Evolutionary conservation across 768 basidiomycete species (phyloP).

Genomic region (Agrocybe chaxingu): DNA sequence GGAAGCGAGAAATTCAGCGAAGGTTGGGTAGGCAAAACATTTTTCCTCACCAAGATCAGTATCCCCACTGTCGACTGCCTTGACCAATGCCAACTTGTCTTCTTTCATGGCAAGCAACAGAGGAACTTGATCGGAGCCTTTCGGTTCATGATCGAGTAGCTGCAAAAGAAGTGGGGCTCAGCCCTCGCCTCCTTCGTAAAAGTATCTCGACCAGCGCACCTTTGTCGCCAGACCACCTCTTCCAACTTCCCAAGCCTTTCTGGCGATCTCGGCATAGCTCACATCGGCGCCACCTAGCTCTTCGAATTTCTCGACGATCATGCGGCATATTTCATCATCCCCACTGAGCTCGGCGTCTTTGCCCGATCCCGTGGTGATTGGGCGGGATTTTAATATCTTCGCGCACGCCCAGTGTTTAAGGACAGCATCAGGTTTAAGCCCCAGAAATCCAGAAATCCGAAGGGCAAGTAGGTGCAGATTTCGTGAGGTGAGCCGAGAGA

Average conservation of each 20-base stretch:
- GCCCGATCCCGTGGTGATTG: slow-evolving; percentile 49
- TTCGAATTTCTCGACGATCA: slow-evolving; percentile 90
- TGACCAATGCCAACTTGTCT: slow-evolving; percentile 80
- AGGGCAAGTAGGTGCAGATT: slow-evolving; percentile 91
- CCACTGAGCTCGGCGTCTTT: slow-evolving; percentile 55
- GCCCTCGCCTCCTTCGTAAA: neutral
- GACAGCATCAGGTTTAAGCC: slow-evolving; percentile 81
- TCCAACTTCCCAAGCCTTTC: slow-evolving; percentile 89
- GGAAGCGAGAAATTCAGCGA: slow-evolving; percentile 2
- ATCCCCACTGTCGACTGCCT: slow-evolving; percentile 93
- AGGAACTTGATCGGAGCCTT: slow-evolving; percentile 90
- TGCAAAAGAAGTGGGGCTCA: slow-evolving; percentile 21
- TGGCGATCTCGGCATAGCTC: slow-evolving; percentile 93
- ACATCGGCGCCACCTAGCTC: slow-evolving; percentile 75
- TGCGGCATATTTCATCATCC: slow-evolving; percentile 75
- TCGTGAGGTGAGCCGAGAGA: slow-evolving; percentile 79
- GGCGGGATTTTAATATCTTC: slow-evolving; percentile 76
- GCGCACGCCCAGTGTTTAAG: slow-evolving; percentile 95
- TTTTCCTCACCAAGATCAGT: slow-evolving; percentile 77
- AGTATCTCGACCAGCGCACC: slow-evolving; percentile 35
- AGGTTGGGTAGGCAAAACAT: neutral
- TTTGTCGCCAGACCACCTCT: slow-evolving; percentile 78
- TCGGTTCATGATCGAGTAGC: slow-evolving; percentile 89
- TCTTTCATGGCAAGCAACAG: slow-evolving; percentile 94
- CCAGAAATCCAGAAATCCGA: slow-evolving; percentile 81